phyloP scores from a whole-genome alignment of 192 early-diverging fungal genomes.

The Mortierella hygrophila region DNA sequence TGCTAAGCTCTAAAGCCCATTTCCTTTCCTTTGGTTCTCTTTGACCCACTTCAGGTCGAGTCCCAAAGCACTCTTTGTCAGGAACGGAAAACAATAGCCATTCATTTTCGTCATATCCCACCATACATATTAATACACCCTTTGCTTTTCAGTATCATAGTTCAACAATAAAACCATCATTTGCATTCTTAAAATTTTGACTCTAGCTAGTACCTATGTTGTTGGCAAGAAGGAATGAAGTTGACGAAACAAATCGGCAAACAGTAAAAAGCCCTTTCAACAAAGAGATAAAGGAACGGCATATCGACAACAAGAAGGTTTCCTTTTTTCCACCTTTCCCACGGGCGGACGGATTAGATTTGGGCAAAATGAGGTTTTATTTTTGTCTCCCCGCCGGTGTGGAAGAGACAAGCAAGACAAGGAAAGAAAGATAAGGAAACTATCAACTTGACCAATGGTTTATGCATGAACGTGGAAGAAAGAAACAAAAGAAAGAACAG shows the following conservation, averaged over 20 bases:
- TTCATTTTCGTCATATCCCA: not conserved
- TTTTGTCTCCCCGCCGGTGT: not conserved
- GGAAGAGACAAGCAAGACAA: not conserved
- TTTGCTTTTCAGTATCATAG: not conserved
- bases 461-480: no score
- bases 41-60: not conserved
- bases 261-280: not conserved
- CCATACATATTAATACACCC: not conserved
- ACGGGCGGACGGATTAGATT: not conserved
- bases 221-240: no score
- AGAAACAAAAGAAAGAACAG: no score
- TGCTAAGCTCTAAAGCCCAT: not conserved
- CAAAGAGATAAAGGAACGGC: not conserved
- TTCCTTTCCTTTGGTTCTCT: not conserved
- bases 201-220: no score
- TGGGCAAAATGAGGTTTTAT: not conserved
- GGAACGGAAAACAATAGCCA: not conserved
- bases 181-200: not conserved
- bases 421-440: not conserved
- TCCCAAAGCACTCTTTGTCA: no score
- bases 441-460: no score
- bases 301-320: not conserved
- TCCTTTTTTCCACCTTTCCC: conserved; percentile 3
- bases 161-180: not conserved
- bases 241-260: not conserved